Conservation (phyloP, 148 eudicot genomes). For the Silene latifolia region DNA sequence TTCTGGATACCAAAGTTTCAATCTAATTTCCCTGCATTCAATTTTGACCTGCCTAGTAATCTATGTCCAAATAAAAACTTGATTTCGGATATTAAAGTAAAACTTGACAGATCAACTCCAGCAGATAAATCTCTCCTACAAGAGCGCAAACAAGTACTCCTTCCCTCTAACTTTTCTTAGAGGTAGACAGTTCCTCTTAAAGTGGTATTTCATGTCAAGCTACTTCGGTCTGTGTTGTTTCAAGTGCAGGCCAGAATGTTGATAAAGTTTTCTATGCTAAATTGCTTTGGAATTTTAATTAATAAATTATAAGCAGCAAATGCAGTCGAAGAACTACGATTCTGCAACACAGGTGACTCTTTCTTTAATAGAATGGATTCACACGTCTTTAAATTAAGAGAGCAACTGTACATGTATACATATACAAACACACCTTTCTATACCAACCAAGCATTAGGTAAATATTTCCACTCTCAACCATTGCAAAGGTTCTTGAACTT, state of each 20-base stretch:
- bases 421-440: slow-evolving; percentile 53
- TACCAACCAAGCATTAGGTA: slow-evolving; percentile 82
- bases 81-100: neutral
- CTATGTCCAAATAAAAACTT: neutral
- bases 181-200: neutral
- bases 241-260: neutral
- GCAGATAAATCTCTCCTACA: neutral
- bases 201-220: neutral
- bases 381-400: neutral
- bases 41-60: neutral
- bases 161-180: neutral
- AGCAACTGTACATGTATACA: neutral
- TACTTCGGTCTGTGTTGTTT: neutral
- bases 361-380: neutral
- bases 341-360: neutral
- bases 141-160: neutral
- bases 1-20: neutral
- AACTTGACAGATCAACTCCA: neutral
- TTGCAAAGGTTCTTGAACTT: slow-evolving; percentile 65
- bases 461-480: slow-evolving; percentile 92
- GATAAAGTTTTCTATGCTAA: neutral
- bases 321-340: neutral
- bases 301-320: neutral
- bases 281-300: neutral
- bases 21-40: neutral